phyloP scores from a whole-genome alignment of 2,329 filamentous ascomycete species.

The Periconia sp. region DNA sequence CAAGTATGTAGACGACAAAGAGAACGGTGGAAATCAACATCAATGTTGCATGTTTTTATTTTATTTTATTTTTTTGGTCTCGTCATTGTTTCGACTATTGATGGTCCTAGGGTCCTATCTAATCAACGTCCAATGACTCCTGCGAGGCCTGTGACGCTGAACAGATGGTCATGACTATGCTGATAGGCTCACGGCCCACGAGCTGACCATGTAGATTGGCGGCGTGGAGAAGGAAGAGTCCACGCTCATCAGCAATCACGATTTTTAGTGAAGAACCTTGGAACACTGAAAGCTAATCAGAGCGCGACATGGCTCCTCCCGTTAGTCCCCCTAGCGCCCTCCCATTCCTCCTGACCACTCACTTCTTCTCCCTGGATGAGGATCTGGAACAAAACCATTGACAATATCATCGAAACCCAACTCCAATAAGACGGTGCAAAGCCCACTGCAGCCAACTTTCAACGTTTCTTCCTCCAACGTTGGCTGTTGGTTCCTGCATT shows the following conservation, averaged over 20 bases:
- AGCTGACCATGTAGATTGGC: background rate
- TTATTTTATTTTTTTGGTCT: no score
- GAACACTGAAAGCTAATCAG: background rate
- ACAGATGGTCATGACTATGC: background rate
- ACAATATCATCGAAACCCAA: no score
- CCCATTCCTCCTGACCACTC: background rate
- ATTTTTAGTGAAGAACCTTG: background rate
- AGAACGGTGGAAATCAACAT: no score
- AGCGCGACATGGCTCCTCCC: background rate
- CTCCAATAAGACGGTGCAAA: no score
- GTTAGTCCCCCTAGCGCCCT: background rate
- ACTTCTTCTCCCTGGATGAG: background rate
- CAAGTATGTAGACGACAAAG: no score
- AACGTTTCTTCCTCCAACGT: background rate
- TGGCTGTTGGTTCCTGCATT: background rate
- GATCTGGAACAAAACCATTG: background rate
- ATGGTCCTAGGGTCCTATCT: no score
- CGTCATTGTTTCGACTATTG: no score
- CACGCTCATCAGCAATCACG: background rate
- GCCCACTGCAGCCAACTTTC: no score
- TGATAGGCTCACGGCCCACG: background rate
- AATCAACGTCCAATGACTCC: no score
- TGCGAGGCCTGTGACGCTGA: background rate
- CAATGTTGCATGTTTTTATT: no score
- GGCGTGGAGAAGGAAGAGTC: background rate